phyloP scores from a whole-genome alignment of 1,284 basidiomycete genomes.

The Kwoniella shivajii region DNA sequence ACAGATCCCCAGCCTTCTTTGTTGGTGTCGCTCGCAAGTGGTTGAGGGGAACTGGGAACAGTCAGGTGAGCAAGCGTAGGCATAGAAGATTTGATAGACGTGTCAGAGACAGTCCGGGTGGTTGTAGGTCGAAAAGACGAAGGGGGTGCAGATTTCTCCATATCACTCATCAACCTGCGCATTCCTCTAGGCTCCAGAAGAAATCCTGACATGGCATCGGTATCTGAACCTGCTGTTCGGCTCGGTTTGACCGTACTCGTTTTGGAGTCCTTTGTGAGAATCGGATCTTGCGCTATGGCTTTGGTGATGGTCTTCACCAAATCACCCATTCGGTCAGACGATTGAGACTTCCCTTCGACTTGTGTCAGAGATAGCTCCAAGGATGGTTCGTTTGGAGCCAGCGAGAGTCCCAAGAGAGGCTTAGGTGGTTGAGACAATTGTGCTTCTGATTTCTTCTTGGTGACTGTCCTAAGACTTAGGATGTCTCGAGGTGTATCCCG shows the following conservation, averaged over 20 bases:
- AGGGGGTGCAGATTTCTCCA: slow-evolving; percentile 8
- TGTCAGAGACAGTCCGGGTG: slow-evolving; percentile 11
- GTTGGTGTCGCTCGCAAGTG: not conserved
- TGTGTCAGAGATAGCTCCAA: slow-evolving; percentile 32
- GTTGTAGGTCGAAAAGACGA: slow-evolving; percentile 14
- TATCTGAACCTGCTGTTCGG: slow-evolving; percentile 4
- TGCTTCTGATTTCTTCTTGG: slow-evolving; percentile 39
- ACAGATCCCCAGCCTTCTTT: slow-evolving; percentile 43
- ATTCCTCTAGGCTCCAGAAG: not conserved
- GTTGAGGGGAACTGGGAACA: not conserved
- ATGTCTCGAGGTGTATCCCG: slow-evolving; percentile 40
- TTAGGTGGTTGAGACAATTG: slow-evolving; percentile 20
- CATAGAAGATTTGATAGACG: not conserved
- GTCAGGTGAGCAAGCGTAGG: not conserved
- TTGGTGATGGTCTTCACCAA: slow-evolving; percentile 33
- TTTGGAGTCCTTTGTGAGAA: not conserved
- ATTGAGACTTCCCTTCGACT: slow-evolving; percentile 27
- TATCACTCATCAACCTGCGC: not conserved
- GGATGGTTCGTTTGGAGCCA: slow-evolving; percentile 28
- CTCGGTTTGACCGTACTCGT: not conserved
- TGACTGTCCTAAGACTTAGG: slow-evolving; percentile 33
- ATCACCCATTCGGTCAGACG: slow-evolving; percentile 25
- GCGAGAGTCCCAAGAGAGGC: slow-evolving; percentile 14
- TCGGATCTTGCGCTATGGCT: slow-evolving; percentile 31
- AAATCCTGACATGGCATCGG: not conserved